These are phyloP conservation scores for Cicer chorassanicum DNA, from an alignment of 306 rosid genomes.

Conservation along the genomic window DNA sequence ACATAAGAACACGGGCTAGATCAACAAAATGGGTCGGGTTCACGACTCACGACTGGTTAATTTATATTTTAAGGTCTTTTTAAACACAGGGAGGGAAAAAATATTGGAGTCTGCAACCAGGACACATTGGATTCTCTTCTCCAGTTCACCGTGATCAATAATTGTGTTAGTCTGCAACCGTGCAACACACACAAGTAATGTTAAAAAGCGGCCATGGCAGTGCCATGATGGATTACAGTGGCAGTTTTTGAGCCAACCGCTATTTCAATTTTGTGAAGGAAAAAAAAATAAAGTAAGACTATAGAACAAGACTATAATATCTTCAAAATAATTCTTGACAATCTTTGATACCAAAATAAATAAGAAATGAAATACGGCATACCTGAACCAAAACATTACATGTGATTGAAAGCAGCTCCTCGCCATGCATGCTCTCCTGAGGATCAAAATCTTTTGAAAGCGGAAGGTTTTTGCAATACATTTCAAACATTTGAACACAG, in stretches of 20 bases:
- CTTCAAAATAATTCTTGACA: constrained; percentile 8
- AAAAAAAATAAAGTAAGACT: not conserved
- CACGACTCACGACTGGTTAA: not conserved
- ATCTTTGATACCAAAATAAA: not conserved
- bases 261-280: not conserved
- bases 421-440: constrained; percentile 91
- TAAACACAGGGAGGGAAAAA: not conserved
- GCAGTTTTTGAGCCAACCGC: not conserved
- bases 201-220: not conserved
- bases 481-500: constrained; percentile 76
- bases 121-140: not conserved
- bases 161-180: not conserved
- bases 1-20: not conserved
- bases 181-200: not conserved
- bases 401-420: constrained; percentile 79
- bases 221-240: not conserved
- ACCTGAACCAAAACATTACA: constrained; percentile 90
- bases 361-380: constrained; percentile 32
- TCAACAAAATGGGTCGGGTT: not conserved
- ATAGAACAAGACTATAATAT: not conserved
- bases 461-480: constrained; percentile 80
- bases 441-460: constrained; percentile 93
- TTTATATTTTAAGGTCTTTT: not conserved
- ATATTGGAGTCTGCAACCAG: not conserved
- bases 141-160: not conserved